A percentile compares a stretch with the other conserved stretches of the same genome.
These are phyloP conservation scores for Hippophae gyantsensis DNA, from an alignment of 306 rosid species.

Conservation along the genomic window DNA sequence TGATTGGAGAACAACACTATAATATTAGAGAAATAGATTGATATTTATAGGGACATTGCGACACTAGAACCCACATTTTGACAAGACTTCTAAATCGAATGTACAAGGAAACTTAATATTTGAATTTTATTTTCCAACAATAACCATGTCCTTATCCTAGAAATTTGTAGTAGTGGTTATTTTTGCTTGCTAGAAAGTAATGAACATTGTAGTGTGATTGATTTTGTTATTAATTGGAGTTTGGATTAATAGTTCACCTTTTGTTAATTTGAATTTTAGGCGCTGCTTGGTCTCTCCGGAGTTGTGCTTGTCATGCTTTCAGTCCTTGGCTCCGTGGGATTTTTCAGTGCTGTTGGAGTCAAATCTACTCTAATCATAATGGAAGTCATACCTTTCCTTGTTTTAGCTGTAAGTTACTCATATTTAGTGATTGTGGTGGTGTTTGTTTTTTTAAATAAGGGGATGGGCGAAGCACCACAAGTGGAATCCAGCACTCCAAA, in stretches of 20 bases:
- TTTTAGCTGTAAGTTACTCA: slow-evolving; percentile 70
- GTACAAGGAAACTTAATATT: too few relatives aligned
- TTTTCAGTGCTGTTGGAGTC: slow-evolving; percentile 87
- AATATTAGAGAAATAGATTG: too few relatives aligned
- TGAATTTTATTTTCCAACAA: too few relatives aligned
- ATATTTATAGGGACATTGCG: too few relatives aligned
- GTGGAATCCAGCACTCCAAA: too few relatives aligned
- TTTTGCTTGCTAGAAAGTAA: too few relatives aligned
- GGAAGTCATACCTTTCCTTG: slow-evolving; percentile 97
- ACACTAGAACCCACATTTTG: too few relatives aligned
- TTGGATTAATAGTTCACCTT: slow-evolving; percentile 14
- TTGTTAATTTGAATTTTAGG: slow-evolving; percentile 39
- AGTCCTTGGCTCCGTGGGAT: slow-evolving; percentile 86
- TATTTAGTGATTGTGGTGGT: neutral
- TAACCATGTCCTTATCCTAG: too few relatives aligned
- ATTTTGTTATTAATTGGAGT: neutral
- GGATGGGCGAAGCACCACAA: too few relatives aligned
- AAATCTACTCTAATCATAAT: slow-evolving; percentile 90
- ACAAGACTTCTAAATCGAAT: too few relatives aligned
- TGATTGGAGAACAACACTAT: too few relatives aligned
- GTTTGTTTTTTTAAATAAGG: neutral
- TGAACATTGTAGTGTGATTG: neutral
- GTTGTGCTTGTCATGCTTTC: slow-evolving; percentile 86
- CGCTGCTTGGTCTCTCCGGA: slow-evolving; percentile 85
- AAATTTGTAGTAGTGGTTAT: too few relatives aligned